Conservation (phyloP, 129 eudicot genomes). For the Arctium minus region DNA sequence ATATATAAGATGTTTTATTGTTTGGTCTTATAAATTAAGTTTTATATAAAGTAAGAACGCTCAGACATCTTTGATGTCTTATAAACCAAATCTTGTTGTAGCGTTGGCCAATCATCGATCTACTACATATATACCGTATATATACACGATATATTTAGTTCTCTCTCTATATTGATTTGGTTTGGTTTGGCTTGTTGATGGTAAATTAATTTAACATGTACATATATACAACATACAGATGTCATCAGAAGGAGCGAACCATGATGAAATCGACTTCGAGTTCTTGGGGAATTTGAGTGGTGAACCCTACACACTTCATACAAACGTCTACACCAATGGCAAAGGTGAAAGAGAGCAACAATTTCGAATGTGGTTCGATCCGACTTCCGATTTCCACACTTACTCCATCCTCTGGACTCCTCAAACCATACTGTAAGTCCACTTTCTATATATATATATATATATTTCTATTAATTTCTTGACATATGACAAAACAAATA, state of each 20-base stretch:
- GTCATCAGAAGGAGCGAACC: background rate
- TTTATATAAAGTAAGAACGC: too few species aligned
- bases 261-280: slow-evolving; percentile 50
- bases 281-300: slow-evolving; percentile 43
- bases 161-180: too few species aligned
- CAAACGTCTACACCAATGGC: slow-evolving; percentile 42
- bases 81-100: too few species aligned
- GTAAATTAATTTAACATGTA: too few species aligned
- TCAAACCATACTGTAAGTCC: slow-evolving; percentile 33
- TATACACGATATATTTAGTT: too few species aligned
- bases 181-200: too few species aligned
- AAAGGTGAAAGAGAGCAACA: slow-evolving; percentile 47
- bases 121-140: too few species aligned
- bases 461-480: background rate
- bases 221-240: background rate
- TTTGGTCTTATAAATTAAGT: too few species aligned
- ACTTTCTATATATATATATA: background rate
- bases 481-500: background rate
- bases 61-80: too few species aligned
- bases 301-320: slow-evolving; percentile 41
- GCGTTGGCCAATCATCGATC: too few species aligned
- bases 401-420: slow-evolving; percentile 45
- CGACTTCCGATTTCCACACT: slow-evolving; percentile 36
- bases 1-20: too few species aligned
- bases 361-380: slow-evolving; percentile 46